Conservation (phyloP, 306 rosid genomes). For the Citrullus colocynthis region DNA sequence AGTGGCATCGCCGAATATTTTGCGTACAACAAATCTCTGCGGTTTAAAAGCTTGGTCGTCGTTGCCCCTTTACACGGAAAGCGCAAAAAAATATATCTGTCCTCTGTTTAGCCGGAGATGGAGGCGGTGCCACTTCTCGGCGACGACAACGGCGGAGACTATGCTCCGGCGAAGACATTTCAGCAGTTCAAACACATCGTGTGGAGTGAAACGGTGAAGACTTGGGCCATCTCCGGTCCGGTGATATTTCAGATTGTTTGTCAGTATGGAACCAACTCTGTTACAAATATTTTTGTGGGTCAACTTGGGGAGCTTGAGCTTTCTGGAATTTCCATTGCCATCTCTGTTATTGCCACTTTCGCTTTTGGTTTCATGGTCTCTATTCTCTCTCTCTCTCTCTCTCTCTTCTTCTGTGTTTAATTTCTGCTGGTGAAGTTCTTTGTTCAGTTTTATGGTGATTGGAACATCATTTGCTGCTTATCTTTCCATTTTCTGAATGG, state of each 20-base stretch:
- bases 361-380: constrained; percentile 48
- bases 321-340: constrained; percentile 51
- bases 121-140: constrained; percentile 2
- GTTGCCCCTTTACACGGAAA: not conserved
- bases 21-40: not conserved
- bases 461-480: not conserved
- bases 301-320: constrained; percentile 57
- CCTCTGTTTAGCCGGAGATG: not conserved
- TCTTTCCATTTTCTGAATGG: not conserved
- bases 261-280: constrained; percentile 33
- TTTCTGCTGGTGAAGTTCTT: too few relatives aligned
- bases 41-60: not conserved
- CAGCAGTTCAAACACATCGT: constrained; percentile 13
- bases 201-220: constrained; percentile 20
- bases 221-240: constrained; percentile 35
- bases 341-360: constrained; percentile 48
- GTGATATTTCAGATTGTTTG: constrained; percentile 33
- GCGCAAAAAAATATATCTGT: not conserved
- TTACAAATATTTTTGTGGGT: constrained; percentile 48
- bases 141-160: constrained; percentile 11
- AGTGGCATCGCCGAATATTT: not conserved
- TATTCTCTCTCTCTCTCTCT: not conserved
- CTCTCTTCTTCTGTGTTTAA: too few relatives aligned
- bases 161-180: constrained; percentile 11
- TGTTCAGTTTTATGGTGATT: too few relatives aligned